phyloP scores from a whole-genome alignment of 345 rosid genomes.

The Turnera subulata region DNA sequence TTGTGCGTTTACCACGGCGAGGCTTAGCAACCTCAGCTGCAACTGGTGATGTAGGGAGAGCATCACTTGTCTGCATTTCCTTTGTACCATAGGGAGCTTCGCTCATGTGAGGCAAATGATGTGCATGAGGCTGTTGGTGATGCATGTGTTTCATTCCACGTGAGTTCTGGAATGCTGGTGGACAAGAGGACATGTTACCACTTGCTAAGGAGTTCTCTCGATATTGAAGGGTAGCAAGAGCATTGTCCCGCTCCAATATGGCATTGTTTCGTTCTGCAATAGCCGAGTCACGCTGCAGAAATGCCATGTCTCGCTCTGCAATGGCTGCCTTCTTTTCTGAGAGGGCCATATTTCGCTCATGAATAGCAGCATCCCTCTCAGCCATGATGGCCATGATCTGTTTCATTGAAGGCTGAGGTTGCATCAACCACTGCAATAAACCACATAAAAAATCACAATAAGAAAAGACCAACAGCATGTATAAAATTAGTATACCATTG shows the following conservation, averaged over 20 bases:
- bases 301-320: conserved; percentile 91
- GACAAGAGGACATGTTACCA: conserved; percentile 55
- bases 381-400: conserved; percentile 97
- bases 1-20: conserved; percentile 60
- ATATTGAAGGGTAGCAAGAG: conserved; percentile 76
- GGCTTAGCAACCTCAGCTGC: conserved; percentile 58
- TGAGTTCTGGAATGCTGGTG: conserved; percentile 73
- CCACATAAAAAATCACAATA: conserved; percentile 13
- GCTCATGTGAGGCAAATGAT: conserved; percentile 45
- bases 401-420: conserved; percentile 97
- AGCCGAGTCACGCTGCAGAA: conserved; percentile 90
- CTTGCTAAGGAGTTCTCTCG: conserved; percentile 65
- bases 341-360: conserved; percentile 81
- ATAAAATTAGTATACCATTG: background rate
- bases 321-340: conserved; percentile 90
- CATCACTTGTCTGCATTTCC: conserved; percentile 52
- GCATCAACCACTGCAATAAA: conserved; percentile 81
- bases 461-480: conserved; percentile 8
- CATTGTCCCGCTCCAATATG: conserved; percentile 76
- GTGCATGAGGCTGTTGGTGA: conserved; percentile 66
- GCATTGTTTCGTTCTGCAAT: conserved; percentile 92
- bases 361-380: conserved; percentile 93
- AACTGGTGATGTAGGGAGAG: conserved; percentile 42
- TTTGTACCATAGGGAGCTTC: conserved; percentile 55
- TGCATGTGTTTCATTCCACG: conserved; percentile 87